Evolutionary conservation across 2,329 filamentous ascomycete species (phyloP).

Genomic region (Paecilomyces dactylethromorphus): DNA sequence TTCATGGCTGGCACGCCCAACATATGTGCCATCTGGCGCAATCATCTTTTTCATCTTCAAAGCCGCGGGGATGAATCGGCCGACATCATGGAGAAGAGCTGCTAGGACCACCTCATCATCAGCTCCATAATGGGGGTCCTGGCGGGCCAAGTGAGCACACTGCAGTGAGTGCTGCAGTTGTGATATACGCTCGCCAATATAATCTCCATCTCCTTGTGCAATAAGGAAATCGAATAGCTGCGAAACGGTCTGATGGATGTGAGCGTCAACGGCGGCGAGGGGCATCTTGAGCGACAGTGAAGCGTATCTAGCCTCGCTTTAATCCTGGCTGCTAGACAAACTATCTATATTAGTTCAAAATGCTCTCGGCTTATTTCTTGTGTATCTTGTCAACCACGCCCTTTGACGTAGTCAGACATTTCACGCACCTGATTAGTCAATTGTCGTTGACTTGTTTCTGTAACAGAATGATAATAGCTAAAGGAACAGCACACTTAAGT

Average conservation of each 20-base stretch:
- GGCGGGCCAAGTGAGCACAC: constrained; percentile 16
- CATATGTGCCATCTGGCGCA: constrained; percentile 16
- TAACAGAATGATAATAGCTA: no score
- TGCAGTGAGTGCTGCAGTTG: constrained; percentile 25
- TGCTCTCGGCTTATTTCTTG: no score
- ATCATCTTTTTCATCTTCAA: constrained; percentile 19
- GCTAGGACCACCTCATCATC: constrained; percentile 22
- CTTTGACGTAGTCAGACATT: no score
- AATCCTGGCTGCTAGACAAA: not conserved
- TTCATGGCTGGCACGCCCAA: constrained; percentile 21
- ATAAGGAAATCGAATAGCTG: constrained; percentile 18
- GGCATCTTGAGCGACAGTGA: not conserved
- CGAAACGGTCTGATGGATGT: constrained; percentile 12
- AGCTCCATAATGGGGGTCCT: constrained; percentile 11
- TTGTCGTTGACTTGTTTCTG: no score
- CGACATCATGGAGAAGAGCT: constrained; percentile 23
- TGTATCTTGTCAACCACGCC: no score
- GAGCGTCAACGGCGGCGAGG: constrained; percentile 11
- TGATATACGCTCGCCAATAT: constrained; percentile 22
- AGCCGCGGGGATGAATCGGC: constrained; percentile 23
- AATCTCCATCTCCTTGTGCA: constrained; percentile 21
- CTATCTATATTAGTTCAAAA: not conserved
- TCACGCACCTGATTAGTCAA: no score
- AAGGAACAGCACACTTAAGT: no score
- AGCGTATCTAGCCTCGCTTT: not conserved